phyloP scores from a whole-genome alignment of 192 early-diverging fungal genomes.

The Physocladia obscura region DNA sequence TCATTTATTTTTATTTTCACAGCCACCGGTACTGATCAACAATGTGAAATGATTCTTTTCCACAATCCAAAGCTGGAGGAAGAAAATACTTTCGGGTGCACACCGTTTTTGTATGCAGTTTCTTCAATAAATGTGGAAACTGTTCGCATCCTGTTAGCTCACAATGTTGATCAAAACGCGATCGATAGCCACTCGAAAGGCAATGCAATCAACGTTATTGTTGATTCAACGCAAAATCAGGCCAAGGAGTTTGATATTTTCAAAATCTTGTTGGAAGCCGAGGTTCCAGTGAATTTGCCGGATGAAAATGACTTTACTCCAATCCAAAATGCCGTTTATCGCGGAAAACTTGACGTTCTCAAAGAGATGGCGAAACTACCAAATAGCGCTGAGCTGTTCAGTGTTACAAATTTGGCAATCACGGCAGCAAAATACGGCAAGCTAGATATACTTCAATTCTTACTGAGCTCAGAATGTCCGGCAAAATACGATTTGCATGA shows the following conservation, averaged over 20 bases:
- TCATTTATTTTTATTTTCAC: not conserved
- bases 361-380: not conserved
- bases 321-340: not conserved
- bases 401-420: not conserved
- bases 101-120: constrained; percentile 6
- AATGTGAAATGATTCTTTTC: too few species aligned
- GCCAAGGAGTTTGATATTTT: not conserved
- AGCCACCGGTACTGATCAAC: not conserved
- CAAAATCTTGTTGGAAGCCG: not conserved
- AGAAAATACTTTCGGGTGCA: not conserved
- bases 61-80: not conserved
- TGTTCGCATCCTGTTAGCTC: not conserved
- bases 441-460: not conserved
- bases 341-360: not conserved
- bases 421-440: not conserved
- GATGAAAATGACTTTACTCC: not conserved
- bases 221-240: not conserved
- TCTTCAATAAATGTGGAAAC: not conserved
- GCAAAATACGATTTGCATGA: not conserved
- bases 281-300: not conserved
- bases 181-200: not conserved
- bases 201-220: not conserved
- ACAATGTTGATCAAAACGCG: not conserved
- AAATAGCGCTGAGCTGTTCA: not conserved
- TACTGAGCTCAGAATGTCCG: not conserved